phyloP scores from a whole-genome alignment of 345 rosid species.

The Acer saccharum region DNA sequence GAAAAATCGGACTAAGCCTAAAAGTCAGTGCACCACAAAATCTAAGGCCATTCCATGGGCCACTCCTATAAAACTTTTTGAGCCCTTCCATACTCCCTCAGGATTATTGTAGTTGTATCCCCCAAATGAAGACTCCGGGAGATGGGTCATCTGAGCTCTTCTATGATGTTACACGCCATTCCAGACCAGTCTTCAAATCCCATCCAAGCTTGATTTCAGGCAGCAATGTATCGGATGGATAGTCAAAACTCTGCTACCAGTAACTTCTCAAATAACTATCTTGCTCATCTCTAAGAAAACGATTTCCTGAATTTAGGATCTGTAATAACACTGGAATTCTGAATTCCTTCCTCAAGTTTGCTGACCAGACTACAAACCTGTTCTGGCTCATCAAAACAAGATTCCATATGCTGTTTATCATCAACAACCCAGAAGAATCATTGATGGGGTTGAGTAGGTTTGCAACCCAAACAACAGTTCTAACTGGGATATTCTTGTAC shows the following conservation, averaged over 20 bases:
- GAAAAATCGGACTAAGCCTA: conserved; percentile 25
- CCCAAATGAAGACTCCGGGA: conserved; percentile 29
- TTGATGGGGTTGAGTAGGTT: conserved; percentile 41
- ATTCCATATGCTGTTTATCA: conserved; percentile 23
- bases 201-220: conserved; percentile 47
- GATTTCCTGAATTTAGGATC: conserved; percentile 16
- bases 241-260: conserved; percentile 51
- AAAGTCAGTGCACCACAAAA: conserved; percentile 37
- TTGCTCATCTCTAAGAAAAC: conserved; percentile 18
- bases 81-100: conserved; percentile 26
- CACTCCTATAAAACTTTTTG: conserved; percentile 12
- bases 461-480: conserved; percentile 58
- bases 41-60: conserved; percentile 45
- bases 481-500: conserved; percentile 40
- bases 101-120: conserved; percentile 33
- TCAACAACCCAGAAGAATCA: conserved; percentile 40
- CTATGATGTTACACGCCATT: conserved; percentile 39
- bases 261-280: conserved; percentile 33
- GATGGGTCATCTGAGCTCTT: conserved; percentile 40
- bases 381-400: conserved; percentile 22
- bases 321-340: conserved; percentile 19
- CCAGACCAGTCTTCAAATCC: conserved; percentile 25
- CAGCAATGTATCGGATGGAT: conserved; percentile 43
- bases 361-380: conserved; percentile 20
- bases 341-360: conserved; percentile 15